Evolutionary conservation across 2,329 filamentous ascomycete species (phyloP), one percentile per base, ranked within the genome.

Genomic region (Cyphellophora europaea): DNA sequence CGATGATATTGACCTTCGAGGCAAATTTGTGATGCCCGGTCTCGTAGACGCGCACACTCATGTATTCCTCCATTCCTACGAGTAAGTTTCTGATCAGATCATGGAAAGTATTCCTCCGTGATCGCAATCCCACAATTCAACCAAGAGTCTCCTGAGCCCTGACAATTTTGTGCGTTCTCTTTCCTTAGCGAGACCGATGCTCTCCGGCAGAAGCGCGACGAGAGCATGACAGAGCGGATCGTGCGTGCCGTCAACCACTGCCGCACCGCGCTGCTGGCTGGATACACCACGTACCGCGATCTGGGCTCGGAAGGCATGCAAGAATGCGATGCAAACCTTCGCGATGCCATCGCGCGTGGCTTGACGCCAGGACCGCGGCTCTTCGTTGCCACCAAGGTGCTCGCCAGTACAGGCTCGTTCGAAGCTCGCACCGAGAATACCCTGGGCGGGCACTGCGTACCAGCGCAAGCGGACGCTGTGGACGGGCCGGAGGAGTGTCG

Each of bases 201-300:
- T 5, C 41, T 58, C 3, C 49, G 67, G 27, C 73, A 77, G 48
- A 69, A 74, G 52, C 66, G 72, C 21, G 71, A 76, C 41, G 71
- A 76, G 45, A 70, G 68, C 36, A 51, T 71, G 11, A 63, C 73
- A 5, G 72, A 77, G 47, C 59, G 71, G 15, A 59, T 66, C 15
- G 62, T 77, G 30, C 66, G 72, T n/a, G 66, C 67, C 0, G 65
- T 66, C 5, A 71, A 73, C 40, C 66, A 73, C 42, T 64, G 63
- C 40, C 66, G 65, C 30, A 58, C 61, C 1, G 71, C 68, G 2
- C 56, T 77, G 8, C 53, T 69, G 17, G 69, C 72, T 0, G 73
- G 72, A 4, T 76, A 70, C 56, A 78, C 71, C 0, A 74, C 70
- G 2, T 73, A 73, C 50, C 60, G 71, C 11, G 71, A 74, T 48